Conservation (phyloP, 345 rosid species). For the Citrus sp. region DNA sequence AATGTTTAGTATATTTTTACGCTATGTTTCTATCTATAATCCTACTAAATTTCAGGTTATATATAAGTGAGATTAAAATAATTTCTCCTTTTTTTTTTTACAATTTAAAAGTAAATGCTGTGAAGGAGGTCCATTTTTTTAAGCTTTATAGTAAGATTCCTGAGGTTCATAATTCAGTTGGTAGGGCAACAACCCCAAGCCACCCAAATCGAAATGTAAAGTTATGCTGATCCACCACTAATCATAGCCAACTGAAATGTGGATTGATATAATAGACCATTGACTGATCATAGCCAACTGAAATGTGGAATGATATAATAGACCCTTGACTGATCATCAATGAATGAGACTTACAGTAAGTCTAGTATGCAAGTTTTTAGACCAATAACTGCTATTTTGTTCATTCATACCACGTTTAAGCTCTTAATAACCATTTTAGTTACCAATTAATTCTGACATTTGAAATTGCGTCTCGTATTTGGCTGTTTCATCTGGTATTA, state of each 20-base stretch:
- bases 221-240: background rate
- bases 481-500: background rate
- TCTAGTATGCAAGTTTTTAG: slow-evolving; percentile 1
- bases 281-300: slow-evolving; percentile 4
- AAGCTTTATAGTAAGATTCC: background rate
- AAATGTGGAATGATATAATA: slow-evolving; percentile 7
- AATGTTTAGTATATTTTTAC: too few relatives aligned
- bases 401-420: background rate
- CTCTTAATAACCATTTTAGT: background rate
- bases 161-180: slow-evolving; percentile 1
- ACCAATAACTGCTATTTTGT: background rate
- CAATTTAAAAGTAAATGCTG: too few relatives aligned
- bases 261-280: background rate
- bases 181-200: slow-evolving; percentile 1
- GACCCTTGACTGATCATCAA: slow-evolving; percentile 4
- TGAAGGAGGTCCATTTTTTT: too few relatives aligned
- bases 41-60: too few relatives aligned
- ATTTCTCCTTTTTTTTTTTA: too few relatives aligned
- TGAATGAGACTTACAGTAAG: background rate
- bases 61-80: too few relatives aligned
- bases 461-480: background rate
- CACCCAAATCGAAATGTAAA: background rate
- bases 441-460: slow-evolving; percentile 1
- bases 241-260: slow-evolving; percentile 11
- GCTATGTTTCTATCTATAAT: too few relatives aligned